These are phyloP conservation scores for Elsinoe arachidis DNA, from an alignment of 2,329 filamentous ascomycete genomes.

Conservation along the genomic window DNA sequence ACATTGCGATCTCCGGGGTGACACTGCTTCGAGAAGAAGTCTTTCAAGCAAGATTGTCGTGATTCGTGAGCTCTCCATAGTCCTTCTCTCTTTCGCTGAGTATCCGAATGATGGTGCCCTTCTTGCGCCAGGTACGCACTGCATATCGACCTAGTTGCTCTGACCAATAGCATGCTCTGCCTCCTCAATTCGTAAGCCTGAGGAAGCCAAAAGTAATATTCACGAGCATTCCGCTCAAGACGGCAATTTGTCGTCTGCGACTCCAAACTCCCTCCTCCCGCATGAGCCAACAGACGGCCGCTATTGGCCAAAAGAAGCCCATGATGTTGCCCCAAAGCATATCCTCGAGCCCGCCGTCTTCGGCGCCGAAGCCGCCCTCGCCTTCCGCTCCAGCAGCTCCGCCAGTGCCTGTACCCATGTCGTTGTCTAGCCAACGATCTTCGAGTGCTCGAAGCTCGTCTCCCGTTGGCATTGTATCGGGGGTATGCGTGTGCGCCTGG, in stretches of 20 bases:
- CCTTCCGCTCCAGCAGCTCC: constrained; percentile 32
- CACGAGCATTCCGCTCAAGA: constrained; percentile 73
- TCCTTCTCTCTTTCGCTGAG: too few relatives aligned
- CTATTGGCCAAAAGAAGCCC: constrained; percentile 92
- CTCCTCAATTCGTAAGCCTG: constrained; percentile 40
- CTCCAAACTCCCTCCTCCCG: constrained; percentile 83
- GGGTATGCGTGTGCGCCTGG: constrained; percentile 71
- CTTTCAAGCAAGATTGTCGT: too few relatives aligned
- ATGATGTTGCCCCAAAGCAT: constrained; percentile 81
- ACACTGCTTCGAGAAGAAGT: too few relatives aligned
- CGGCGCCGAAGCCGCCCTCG: constrained; percentile 41
- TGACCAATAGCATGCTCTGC: neutral
- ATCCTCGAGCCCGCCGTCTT: constrained; percentile 63
- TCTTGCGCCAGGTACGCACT: neutral
- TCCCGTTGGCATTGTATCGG: constrained; percentile 78
- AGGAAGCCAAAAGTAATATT: constrained; percentile 70
- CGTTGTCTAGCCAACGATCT: constrained; percentile 76
- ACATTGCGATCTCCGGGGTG: too few relatives aligned
- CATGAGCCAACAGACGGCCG: constrained; percentile 74
- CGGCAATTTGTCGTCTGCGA: constrained; percentile 73
- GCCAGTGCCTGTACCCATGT: constrained; percentile 34
- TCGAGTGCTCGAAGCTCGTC: constrained; percentile 69
- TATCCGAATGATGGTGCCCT: neutral
- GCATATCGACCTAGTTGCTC: neutral
- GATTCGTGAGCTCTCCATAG: too few relatives aligned